These are phyloP conservation scores for Zoysia japonica DNA, from an alignment of 176 grass and related monocot species.

Conservation along the genomic window DNA sequence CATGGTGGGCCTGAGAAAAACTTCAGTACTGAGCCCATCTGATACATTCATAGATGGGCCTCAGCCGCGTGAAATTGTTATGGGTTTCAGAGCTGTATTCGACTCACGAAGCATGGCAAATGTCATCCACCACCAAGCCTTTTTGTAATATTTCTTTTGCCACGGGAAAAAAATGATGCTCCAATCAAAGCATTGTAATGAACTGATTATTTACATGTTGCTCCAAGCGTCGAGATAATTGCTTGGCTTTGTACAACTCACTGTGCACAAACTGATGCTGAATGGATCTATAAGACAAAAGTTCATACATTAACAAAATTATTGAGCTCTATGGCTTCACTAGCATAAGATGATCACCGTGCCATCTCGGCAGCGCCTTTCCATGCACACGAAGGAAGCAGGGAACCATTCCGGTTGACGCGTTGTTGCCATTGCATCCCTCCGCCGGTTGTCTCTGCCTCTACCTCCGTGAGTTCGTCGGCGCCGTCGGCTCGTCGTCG, in stretches of 20 bases:
- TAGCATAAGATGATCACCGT: not conserved
- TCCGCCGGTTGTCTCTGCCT: too few species aligned
- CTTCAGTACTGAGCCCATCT: not conserved
- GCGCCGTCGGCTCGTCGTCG: too few species aligned
- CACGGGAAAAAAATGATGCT: too few species aligned
- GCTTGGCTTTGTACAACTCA: conserved; percentile 1
- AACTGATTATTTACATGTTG: too few species aligned
- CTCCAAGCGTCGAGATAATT: not conserved
- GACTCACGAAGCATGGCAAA: not conserved
- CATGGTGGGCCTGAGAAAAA: too few species aligned
- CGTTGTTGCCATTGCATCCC: too few species aligned
- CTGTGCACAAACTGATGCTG: not conserved
- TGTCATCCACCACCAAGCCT: not conserved
- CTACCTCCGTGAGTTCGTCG: too few species aligned
- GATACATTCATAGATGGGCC: not conserved
- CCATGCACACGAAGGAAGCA: too few species aligned
- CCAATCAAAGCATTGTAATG: too few species aligned
- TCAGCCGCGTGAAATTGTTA: not conserved
- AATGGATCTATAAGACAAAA: not conserved
- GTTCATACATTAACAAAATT: conserved; percentile 8
- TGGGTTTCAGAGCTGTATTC: not conserved
- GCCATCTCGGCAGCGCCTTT: too few species aligned
- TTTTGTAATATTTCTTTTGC: too few species aligned
- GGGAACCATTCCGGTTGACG: too few species aligned
- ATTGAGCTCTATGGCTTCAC: not conserved